Percentiles rank a stretch among this genome's conserved stretches.
These are phyloP conservation scores for Macadamia tetraphylla DNA, from an alignment of 164 flowering plant species.

Conservation along the genomic window DNA sequence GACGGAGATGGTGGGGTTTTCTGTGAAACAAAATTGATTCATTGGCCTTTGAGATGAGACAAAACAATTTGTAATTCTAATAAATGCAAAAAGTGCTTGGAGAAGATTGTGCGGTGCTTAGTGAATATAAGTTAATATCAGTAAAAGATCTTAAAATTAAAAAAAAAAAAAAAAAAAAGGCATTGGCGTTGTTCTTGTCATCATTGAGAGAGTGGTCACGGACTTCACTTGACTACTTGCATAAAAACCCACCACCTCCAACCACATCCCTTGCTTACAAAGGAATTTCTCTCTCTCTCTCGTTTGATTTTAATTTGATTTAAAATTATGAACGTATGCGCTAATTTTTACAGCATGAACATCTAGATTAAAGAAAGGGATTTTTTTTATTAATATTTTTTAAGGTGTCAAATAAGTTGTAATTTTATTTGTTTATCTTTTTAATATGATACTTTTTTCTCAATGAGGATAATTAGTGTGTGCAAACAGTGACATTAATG, in stretches of 20 bases:
- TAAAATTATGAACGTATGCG: too few relatives aligned
- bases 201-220: slow-evolving; percentile 32
- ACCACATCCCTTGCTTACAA: not conserved
- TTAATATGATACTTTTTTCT: too few relatives aligned
- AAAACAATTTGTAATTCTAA: not conserved
- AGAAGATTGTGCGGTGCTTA: slow-evolving; percentile 13
- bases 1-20: not conserved
- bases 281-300: slow-evolving; percentile 7
- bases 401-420: too few relatives aligned
- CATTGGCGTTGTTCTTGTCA: slow-evolving; percentile 5
- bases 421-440: too few relatives aligned
- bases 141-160: not conserved
- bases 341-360: too few relatives aligned
- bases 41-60: not conserved
- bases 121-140: not conserved
- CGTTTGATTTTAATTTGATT: too few relatives aligned
- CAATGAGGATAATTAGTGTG: too few relatives aligned
- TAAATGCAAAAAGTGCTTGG: slow-evolving; percentile 20
- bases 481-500: too few relatives aligned
- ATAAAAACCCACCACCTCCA: not conserved
- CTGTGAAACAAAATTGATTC: not conserved
- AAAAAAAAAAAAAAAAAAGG: not conserved
- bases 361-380: too few relatives aligned
- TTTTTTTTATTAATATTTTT: too few relatives aligned
- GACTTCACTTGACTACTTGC: slow-evolving; percentile 38